phyloP scores from a whole-genome alignment of 805 yeast species.

The Wickerhamiella domercqiae region DNA sequence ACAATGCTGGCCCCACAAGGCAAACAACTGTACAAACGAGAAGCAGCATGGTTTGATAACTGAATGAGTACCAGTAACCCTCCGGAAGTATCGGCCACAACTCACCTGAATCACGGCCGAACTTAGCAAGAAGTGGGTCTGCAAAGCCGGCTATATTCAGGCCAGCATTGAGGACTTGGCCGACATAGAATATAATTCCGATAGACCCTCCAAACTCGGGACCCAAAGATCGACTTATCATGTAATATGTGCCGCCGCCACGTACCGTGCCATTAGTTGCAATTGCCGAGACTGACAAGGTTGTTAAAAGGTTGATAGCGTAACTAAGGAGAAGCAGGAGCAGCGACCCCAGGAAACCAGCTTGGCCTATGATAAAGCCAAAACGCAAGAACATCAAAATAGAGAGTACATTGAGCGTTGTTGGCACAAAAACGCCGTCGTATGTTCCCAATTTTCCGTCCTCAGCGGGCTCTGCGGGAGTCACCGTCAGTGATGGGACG shows the following conservation, averaged over 20 bases:
- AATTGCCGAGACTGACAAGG: constrained; percentile 83
- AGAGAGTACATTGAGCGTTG: constrained; percentile 80
- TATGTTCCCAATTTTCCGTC: constrained; percentile 53
- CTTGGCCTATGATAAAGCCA: constrained; percentile 89
- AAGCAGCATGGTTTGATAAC: constrained; percentile 57
- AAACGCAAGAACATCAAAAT: constrained; percentile 90
- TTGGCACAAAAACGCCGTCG: constrained; percentile 87
- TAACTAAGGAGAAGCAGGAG: constrained; percentile 57
- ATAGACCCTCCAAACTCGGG: constrained; percentile 98
- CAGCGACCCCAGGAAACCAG: constrained; percentile 73
- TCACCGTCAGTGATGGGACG: too few relatives aligned
- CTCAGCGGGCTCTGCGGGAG: constrained; percentile 1
- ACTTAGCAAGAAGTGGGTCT: constrained; percentile 74
- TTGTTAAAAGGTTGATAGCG: constrained; percentile 66
- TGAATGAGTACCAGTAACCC: constrained; percentile 50
- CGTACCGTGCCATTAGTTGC: constrained; percentile 95
- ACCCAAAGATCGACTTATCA: constrained; percentile 89
- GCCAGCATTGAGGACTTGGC: constrained; percentile 79
- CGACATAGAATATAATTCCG: constrained; percentile 85
- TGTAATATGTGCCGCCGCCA: constrained; percentile 97
- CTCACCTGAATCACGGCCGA: constrained; percentile 47
- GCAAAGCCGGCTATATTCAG: constrained; percentile 91
- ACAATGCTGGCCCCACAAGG: constrained; percentile 63
- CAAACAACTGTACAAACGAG: constrained; percentile 62
- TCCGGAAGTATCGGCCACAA: constrained; percentile 47